Evolutionary conservation across 306 rosid species (phyloP).

Genomic region (Inga leiocalycina): DNA sequence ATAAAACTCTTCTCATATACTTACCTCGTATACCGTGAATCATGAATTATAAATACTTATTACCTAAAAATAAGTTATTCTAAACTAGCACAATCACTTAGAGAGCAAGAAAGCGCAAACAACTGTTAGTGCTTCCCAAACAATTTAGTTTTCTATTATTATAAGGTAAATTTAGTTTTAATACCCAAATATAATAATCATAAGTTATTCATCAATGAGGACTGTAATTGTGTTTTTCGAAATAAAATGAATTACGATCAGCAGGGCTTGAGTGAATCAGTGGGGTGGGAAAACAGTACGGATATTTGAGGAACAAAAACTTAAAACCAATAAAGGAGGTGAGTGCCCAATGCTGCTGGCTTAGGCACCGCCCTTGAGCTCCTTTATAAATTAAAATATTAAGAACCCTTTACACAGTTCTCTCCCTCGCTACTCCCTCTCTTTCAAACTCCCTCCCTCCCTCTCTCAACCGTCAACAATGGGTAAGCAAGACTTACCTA

Average conservation of each 20-base stretch:
- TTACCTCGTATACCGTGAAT: too few relatives aligned
- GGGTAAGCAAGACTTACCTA: conserved; percentile 76
- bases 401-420: neutral
- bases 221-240: neutral
- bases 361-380: conserved; percentile 32
- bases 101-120: neutral
- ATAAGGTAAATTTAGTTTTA: too few relatives aligned
- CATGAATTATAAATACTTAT: too few relatives aligned
- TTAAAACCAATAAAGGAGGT: neutral
- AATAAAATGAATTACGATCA: too few relatives aligned
- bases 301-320: neutral
- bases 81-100: neutral
- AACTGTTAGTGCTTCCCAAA: too few relatives aligned
- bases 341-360: conserved; percentile 28
- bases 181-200: too few relatives aligned
- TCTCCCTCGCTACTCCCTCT: neutral
- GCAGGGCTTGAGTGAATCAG: rapidly evolving
- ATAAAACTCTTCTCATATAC: too few relatives aligned
- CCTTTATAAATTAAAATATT: conserved; percentile 33
- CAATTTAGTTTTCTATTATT: neutral
- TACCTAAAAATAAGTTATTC: too few relatives aligned
- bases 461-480: conserved; percentile 37
- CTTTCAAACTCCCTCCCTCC: neutral
- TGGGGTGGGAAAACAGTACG: neutral
- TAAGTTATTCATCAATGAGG: too few relatives aligned